Conservation (phyloP, 2,329 filamentous ascomycete genomes). For the Sphaceloma murrayae region DNA sequence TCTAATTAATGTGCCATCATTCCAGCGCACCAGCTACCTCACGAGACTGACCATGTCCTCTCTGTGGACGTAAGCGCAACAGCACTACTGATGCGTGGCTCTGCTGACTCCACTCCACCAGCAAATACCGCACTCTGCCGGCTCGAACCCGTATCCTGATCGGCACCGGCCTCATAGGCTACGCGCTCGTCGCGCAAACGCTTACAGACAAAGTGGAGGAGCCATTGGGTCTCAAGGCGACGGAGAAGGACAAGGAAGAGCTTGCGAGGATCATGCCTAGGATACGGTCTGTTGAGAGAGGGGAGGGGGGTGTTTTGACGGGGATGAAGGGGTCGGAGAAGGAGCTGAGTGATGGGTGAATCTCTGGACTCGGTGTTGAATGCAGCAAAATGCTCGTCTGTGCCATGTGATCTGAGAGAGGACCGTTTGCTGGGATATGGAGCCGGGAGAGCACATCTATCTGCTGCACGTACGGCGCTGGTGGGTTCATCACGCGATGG, state of each 20-base stretch:
- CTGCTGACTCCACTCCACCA: neutral
- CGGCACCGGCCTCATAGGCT: conserved; percentile 65
- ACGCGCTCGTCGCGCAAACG: conserved; percentile 65
- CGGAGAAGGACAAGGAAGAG: conserved; percentile 61
- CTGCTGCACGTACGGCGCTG: too few species aligned
- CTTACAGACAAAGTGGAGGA: conserved; percentile 64
- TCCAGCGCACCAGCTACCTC: too few species aligned
- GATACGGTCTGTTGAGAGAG: conserved; percentile 51
- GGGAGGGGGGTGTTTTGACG: conserved; percentile 21
- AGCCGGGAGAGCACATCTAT: too few species aligned
- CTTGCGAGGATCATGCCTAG: conserved; percentile 53
- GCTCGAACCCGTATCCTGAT: conserved; percentile 61
- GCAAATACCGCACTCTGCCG: conserved; percentile 56
- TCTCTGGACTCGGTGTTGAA: too few species aligned
- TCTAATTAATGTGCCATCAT: too few species aligned
- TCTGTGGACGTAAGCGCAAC: conserved; percentile 12
- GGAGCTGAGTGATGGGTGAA: too few species aligned
- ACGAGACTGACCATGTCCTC: conserved; percentile 14
- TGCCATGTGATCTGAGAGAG: too few species aligned
- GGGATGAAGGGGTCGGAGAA: too few species aligned
- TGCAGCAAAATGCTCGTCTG: too few species aligned
- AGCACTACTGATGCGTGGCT: neutral
- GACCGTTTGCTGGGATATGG: too few species aligned
- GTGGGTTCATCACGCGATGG: too few species aligned
- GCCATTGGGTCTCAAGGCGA: conserved; percentile 61